Evolutionary conservation across 768 basidiomycete genomes (phyloP).

Genomic region (Hericium rajendrae): DNA sequence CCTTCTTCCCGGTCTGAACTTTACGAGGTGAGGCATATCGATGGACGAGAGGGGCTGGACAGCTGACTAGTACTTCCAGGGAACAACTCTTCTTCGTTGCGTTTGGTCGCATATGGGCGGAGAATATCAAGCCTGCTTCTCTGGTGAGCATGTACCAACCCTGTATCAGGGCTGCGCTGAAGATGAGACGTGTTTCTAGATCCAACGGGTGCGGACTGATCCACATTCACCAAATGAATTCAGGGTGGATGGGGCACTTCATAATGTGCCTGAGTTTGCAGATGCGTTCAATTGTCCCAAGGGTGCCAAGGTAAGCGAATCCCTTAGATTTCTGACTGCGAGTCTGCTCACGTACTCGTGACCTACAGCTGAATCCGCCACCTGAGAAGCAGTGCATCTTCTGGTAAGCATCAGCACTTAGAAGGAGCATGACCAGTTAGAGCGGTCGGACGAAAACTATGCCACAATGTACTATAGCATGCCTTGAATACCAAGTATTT

Average conservation of each 20-base stretch:
- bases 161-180: neutral
- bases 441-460: too few relatives aligned
- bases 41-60: neutral
- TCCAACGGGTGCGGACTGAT: slow-evolving; percentile 76
- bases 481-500: too few relatives aligned
- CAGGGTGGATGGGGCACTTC: slow-evolving; percentile 80
- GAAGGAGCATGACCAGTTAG: too few relatives aligned
- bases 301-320: slow-evolving; percentile 50
- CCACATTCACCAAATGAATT: slow-evolving; percentile 78
- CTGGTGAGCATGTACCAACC: slow-evolving; percentile 37
- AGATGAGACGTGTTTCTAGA: slow-evolving; percentile 25
- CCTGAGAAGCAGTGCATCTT: slow-evolving; percentile 68
- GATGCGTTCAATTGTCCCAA: slow-evolving; percentile 75
- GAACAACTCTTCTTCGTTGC: slow-evolving; percentile 95
- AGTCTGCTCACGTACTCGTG: neutral
- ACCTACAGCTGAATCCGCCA: slow-evolving; percentile 69
- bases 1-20: slow-evolving; percentile 72
- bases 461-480: neutral
- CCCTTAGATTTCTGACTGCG: neutral
- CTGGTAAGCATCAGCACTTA: slow-evolving; percentile 33
- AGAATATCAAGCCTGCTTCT: slow-evolving; percentile 67
- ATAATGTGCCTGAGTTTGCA: slow-evolving; percentile 83
- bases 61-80: slow-evolving; percentile 24
- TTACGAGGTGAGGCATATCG: slow-evolving; percentile 43
- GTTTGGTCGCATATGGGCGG: slow-evolving; percentile 83